Base-by-base conservation (phyloP, 495 filamentous ascomycete species). In the Talaromyces liani region DNA sequence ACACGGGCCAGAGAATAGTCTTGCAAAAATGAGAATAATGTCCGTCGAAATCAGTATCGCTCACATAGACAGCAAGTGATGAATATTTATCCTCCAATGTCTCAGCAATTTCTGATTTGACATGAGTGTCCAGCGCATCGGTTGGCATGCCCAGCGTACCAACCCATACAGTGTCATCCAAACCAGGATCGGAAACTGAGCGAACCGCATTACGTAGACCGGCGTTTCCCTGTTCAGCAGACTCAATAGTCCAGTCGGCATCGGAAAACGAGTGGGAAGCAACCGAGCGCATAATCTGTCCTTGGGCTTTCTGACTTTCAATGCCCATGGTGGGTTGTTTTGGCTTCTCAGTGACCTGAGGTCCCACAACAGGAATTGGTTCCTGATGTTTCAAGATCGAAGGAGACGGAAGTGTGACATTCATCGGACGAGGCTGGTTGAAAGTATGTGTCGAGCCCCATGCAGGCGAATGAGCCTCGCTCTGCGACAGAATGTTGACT, bases 21-120 rank as follows among this genome's bases (percentile, higher is more conserved):
- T 93, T 95, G 80, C 91, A 96, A 66, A 91, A 96, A 73, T 96
- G 91, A 24, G 85, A 79, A 69, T 96, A 96, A 72, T 94, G 90
- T 1, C 92, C 91, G 65, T 93, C 88, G 47, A 94, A 91, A 71
- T 94, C 90, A 65, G 82, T 87, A 74, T 97, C 92, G 34, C 84
- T 87, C 70, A 88, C 87, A 68, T 88, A 92, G 29, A 96, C 91
- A 16, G 86, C 82, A 57, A 93, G 74, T 62, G 89, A 90, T 61
- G 93, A 86, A 69, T 87, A 87, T 68, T 92, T 87, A 16, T 85
- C 88, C 12, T 85, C 82, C 18, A 97, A 75, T n/a, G 80, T 81
- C 68, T 93, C 89, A 65, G 87, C 80, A 65, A 97, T 94, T 63
- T 91, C 86, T 47, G 87, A 79, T 59, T 88, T 88, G 62, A 86